Percentiles rank a stretch among this genome's conserved stretches.
These are phyloP conservation scores for Scheffersomyces parashehatae DNA, from an alignment of 1,139 yeast genomes.

Conservation along the genomic window DNA sequence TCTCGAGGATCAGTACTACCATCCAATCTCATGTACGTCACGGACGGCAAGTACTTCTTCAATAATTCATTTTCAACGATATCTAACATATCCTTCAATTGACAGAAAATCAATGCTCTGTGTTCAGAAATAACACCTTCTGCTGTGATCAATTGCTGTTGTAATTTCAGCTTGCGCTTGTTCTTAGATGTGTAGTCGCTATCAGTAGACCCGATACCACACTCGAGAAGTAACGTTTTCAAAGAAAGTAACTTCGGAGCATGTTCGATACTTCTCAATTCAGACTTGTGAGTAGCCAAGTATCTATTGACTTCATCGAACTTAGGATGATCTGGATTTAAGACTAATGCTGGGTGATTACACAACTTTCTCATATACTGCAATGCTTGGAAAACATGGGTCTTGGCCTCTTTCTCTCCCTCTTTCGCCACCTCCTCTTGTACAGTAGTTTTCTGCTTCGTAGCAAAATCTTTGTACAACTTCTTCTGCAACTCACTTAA, in stretches of 20 bases:
- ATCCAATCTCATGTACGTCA: slow-evolving; percentile 91
- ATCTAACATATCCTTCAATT: slow-evolving; percentile 95
- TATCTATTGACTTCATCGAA: slow-evolving; percentile 62
- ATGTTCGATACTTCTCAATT: slow-evolving; percentile 71
- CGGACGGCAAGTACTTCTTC: slow-evolving; percentile 82
- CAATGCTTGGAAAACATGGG: slow-evolving; percentile 95
- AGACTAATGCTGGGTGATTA: slow-evolving; percentile 94
- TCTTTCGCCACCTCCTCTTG: slow-evolving; percentile 58
- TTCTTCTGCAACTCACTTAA: slow-evolving; percentile 86
- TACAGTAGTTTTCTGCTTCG: slow-evolving; percentile 75
- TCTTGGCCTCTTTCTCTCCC: slow-evolving; percentile 57
- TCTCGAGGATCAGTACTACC: slow-evolving; percentile 93
- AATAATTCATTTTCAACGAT: slow-evolving; percentile 90
- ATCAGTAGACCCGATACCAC: slow-evolving; percentile 84
- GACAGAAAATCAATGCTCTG: slow-evolving; percentile 93
- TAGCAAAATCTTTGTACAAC: slow-evolving; percentile 88
- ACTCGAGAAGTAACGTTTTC: slow-evolving; percentile 78
- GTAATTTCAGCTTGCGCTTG: slow-evolving; percentile 29
- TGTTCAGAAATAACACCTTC: slow-evolving; percentile 91
- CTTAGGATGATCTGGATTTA: slow-evolving; percentile 84
- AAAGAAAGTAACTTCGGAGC: slow-evolving; percentile 90
- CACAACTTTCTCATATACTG: slow-evolving; percentile 97
- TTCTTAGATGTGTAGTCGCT: slow-evolving; percentile 36
- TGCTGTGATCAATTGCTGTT: slow-evolving; percentile 41
- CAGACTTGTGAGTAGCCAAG: slow-evolving; percentile 58